Percentiles rank a stretch among this genome's conserved stretches.
Conservation (phyloP, 768 basidiomycete species). For the Boletus rex-veris region DNA sequence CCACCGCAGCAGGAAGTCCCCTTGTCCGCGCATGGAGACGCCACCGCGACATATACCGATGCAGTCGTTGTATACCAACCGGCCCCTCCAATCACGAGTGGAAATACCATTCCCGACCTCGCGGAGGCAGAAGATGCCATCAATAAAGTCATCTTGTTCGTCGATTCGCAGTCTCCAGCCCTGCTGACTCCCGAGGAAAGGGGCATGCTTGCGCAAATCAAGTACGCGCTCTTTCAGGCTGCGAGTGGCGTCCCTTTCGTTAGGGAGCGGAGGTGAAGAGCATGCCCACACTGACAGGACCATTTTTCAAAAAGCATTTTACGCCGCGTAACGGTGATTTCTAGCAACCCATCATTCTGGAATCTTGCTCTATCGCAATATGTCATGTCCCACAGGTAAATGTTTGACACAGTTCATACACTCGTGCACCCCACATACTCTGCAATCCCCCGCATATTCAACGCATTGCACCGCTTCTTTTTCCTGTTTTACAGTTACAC, state of each 20-base stretch:
- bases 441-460: slow-evolving; percentile 22
- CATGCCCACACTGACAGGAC: neutral
- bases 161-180: slow-evolving; percentile 40
- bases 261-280: slow-evolving; percentile 30
- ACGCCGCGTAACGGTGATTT: slow-evolving; percentile 12
- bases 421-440: slow-evolving; percentile 22
- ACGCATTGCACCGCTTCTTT: slow-evolving; percentile 10
- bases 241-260: slow-evolving; percentile 37
- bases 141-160: slow-evolving; percentile 49
- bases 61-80: slow-evolving; percentile 34
- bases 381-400: slow-evolving; percentile 22
- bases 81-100: slow-evolving; percentile 31
- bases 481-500: slow-evolving; percentile 12
- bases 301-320: slow-evolving; percentile 20
- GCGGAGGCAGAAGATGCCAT: slow-evolving; percentile 53
- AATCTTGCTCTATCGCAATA: slow-evolving; percentile 13
- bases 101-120: slow-evolving; percentile 37
- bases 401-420: slow-evolving; percentile 10
- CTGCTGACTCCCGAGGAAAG: slow-evolving; percentile 37
- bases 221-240: slow-evolving; percentile 51
- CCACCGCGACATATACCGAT: slow-evolving; percentile 24
- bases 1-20: slow-evolving; percentile 29
- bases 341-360: slow-evolving; percentile 7
- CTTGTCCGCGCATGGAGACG: slow-evolving; percentile 25
- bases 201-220: slow-evolving; percentile 43